phyloP scores from a whole-genome alignment of 192 early-diverging fungal species.

The Coemansia sp. region DNA sequence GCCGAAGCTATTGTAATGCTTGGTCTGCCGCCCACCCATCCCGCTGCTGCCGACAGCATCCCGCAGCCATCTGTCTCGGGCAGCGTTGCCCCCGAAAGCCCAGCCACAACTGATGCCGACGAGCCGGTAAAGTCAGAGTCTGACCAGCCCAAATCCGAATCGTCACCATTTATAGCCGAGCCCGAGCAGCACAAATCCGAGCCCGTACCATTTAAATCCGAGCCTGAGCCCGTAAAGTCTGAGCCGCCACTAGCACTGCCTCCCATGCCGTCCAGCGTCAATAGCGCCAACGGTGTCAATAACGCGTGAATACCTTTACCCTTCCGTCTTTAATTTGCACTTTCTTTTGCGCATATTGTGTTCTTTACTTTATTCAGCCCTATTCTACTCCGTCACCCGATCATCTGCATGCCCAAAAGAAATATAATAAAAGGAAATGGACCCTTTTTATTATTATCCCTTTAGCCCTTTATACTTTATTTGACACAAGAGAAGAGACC shows the following conservation, averaged over 20 bases:
- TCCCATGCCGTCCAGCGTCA: constrained; percentile 22
- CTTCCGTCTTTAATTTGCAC: background rate
- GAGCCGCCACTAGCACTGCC: constrained; percentile 26
- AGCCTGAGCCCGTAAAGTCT: background rate
- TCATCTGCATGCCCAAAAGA: constrained; percentile 1
- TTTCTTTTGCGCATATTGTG: background rate
- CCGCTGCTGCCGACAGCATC: constrained; percentile 29
- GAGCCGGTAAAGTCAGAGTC: constrained; percentile 3
- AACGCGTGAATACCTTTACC: constrained; percentile 3
- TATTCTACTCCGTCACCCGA: constrained; percentile 2
- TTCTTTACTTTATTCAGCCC: background rate
- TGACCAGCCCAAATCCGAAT: background rate
- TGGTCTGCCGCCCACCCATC: constrained; percentile 32
- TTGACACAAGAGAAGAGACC: background rate
- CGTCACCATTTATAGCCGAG: background rate
- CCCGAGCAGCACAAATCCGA: constrained; percentile 20
- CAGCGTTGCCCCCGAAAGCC: constrained; percentile 7
- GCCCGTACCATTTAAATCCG: background rate
- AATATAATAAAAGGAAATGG: background rate
- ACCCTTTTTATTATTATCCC: constrained; percentile 2
- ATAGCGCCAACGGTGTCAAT: constrained; percentile 3
- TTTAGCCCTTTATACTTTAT: background rate
- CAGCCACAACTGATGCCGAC: constrained; percentile 4
- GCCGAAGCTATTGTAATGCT: constrained; percentile 36
- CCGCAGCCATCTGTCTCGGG: background rate